Evolutionary conservation across 2,329 filamentous ascomycete species (phyloP), one percentile per base, ranked within the genome.

Genomic region (Sclerotinia borealis): DNA sequence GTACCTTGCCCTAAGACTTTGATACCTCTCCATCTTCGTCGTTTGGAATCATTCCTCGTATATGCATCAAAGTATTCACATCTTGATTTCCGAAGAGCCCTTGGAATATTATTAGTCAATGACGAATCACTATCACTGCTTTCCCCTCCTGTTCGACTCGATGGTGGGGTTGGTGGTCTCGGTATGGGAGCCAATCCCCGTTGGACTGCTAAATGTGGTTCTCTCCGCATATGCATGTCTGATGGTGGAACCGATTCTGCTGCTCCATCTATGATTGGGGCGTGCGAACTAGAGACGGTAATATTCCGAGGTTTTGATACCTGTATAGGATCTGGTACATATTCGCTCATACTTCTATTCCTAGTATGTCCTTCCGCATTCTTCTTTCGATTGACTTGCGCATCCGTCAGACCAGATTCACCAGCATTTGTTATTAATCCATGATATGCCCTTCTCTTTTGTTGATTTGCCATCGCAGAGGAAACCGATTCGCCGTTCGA

Each of bases 301-400:
- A 90, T 83, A 67, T 91, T 87, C 49, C 92, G 85, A 37, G 79
- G 77, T 72, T 86, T 90, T 0, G 88, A 82, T 56, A 89, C 83
- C 49, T 86, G 81, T 67, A 88, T 79, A 6, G 84, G 79, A 61
- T 95, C 90, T 2, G 92, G 92, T 0, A 86, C 82, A 75, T 96
- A 96, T 68, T 97, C 93, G 78, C 92, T 96, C 31, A 95, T 79
- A 75, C 93, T 97, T 70, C 93, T 84, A 74, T 95, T 92, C 64
- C 90, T 84, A 15, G 80, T 79, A 74, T 91, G 90, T 17, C 69
- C 69, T 64, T 72, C 68, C 15, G 63, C 65, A 54, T 67, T 67
- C 63, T 73, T 74, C 36, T 72, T 68, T 49, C 67, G 66, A 36
- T 67, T 70, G 13, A 65, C 66, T 61, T 70, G 63, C 3, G 65